Evolutionary conservation across 2,329 filamentous ascomycete genomes (phyloP).

Genomic region (Lanzia echinophila): DNA sequence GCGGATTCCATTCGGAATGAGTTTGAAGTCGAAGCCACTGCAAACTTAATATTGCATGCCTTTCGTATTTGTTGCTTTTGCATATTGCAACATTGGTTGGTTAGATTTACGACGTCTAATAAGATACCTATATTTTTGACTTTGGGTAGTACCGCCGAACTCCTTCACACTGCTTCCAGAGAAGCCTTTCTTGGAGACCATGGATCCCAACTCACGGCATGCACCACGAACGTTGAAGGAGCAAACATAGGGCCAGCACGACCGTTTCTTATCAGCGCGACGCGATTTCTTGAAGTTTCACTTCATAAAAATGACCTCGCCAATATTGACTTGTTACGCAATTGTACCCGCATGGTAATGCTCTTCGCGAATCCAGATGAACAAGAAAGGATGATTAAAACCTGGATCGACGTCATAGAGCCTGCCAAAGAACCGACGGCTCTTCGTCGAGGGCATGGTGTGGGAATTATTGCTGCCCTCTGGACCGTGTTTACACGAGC

Average conservation of each 20-base stretch:
- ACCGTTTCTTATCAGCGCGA: not conserved
- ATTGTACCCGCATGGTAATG: constrained; percentile 45
- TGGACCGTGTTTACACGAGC: constrained; percentile 12
- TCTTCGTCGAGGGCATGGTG: constrained; percentile 29
- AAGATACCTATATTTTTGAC: not conserved
- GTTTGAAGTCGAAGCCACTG: constrained; percentile 46
- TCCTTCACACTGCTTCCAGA: not conserved
- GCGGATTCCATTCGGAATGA: constrained; percentile 30
- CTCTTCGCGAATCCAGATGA: constrained; percentile 36
- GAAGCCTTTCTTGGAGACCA: not conserved
- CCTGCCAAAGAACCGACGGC: constrained; percentile 24
- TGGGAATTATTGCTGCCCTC: constrained; percentile 45
- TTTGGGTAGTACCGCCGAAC: not conserved
- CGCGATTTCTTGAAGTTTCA: constrained; percentile 31
- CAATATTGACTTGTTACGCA: constrained; percentile 42
- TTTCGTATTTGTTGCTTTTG: not conserved
- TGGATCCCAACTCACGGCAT: not conserved
- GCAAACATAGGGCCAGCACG: not conserved
- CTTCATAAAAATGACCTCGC: constrained; percentile 45
- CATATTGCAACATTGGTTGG: not conserved
- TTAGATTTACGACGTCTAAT: not conserved
- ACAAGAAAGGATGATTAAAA: constrained; percentile 35
- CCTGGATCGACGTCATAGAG: constrained; percentile 42
- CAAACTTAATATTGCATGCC: constrained; percentile 40
- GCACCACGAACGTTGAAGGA: not conserved